These are phyloP conservation scores for Phialophora macrospora DNA, from an alignment of 2,329 filamentous ascomycete genomes.

Conservation along the genomic window DNA sequence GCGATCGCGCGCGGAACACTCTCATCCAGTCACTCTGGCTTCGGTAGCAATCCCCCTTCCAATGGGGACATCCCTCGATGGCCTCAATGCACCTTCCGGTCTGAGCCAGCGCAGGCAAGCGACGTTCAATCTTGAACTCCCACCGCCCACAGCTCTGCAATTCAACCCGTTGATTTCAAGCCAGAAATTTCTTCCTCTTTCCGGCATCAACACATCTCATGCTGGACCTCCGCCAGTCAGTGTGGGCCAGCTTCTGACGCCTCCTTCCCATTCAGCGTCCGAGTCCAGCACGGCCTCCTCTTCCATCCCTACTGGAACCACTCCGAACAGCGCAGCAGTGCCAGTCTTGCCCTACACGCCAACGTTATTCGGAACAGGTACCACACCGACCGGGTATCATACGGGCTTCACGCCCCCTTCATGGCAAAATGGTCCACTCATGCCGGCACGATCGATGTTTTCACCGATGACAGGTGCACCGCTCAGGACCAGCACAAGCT, in stretches of 20 bases:
- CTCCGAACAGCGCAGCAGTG: slow-evolving; percentile 64
- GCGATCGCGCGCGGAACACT: slow-evolving; percentile 40
- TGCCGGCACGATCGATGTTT: slow-evolving; percentile 58
- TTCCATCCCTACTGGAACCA: slow-evolving; percentile 47
- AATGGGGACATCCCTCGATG: slow-evolving; percentile 67
- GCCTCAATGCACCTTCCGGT: slow-evolving; percentile 66
- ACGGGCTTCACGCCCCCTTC: slow-evolving; percentile 54
- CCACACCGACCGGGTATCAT: slow-evolving; percentile 61
- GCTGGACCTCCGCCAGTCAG: slow-evolving; percentile 58
- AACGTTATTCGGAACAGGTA: slow-evolving; percentile 65
- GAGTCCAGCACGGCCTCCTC: slow-evolving; percentile 58
- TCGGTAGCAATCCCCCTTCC: slow-evolving; percentile 64
- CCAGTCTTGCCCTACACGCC: slow-evolving; percentile 63
- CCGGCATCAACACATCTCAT: slow-evolving; percentile 41
- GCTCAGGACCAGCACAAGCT: slow-evolving; percentile 59
- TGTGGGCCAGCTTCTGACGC: slow-evolving; percentile 67
- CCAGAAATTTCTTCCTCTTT: slow-evolving; percentile 56
- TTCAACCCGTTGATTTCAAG: slow-evolving; percentile 49
- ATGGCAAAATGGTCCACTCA: slow-evolving; percentile 50
- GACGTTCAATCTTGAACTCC: slow-evolving; percentile 70
- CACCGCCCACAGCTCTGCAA: slow-evolving; percentile 62
- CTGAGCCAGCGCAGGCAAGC: slow-evolving; percentile 73
- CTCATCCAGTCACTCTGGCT: slow-evolving; percentile 61
- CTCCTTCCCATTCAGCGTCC: slow-evolving; percentile 62
- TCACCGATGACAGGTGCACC: slow-evolving; percentile 61